Percentiles rank a stretch among this genome's conserved stretches.
Conservation (phyloP, 805 yeast species). For the Yarrowia deformans region DNA sequence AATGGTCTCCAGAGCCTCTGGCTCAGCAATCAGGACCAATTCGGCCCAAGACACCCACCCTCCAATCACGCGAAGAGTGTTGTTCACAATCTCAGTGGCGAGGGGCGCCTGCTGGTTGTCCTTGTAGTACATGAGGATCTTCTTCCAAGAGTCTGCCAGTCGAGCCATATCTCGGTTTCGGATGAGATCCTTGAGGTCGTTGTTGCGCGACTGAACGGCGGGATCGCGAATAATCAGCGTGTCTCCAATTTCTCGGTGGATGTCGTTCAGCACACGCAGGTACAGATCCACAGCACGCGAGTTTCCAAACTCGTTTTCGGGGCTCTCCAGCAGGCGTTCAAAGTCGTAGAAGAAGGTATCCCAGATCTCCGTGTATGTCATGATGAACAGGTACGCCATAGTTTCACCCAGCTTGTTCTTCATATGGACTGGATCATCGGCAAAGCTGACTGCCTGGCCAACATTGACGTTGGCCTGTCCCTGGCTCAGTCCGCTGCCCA, state of each 20-base stretch:
- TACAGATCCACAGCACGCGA: slow-evolving; percentile 70
- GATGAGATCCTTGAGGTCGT: slow-evolving; percentile 78
- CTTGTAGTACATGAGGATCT: slow-evolving; percentile 56
- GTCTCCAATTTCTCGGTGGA: slow-evolving; percentile 94
- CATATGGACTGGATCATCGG: slow-evolving; percentile 54
- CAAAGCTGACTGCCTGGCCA: slow-evolving; percentile 40
- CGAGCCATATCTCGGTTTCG: slow-evolving; percentile 75
- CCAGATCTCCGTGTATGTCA: slow-evolving; percentile 59
- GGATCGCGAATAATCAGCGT: slow-evolving; percentile 74
- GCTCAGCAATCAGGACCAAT: slow-evolving; percentile 71
- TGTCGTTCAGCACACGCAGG: slow-evolving; percentile 70
- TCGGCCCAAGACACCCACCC: slow-evolving; percentile 94
- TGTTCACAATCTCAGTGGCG: slow-evolving; percentile 59
- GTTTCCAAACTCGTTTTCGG: slow-evolving; percentile 49
- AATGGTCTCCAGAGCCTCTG: slow-evolving; percentile 63
- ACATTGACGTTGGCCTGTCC: slow-evolving; percentile 46
- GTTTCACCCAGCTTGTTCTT: slow-evolving; percentile 66
- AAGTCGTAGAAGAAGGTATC: slow-evolving; percentile 60
- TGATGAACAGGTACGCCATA: slow-evolving; percentile 60
- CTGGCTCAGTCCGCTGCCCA: slow-evolving; percentile 33
- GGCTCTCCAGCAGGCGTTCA: slow-evolving; percentile 51
- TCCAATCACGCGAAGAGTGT: slow-evolving; percentile 73
- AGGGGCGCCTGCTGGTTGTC: slow-evolving; percentile 45
- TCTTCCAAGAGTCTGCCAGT: slow-evolving; percentile 72
- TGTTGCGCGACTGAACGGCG: slow-evolving; percentile 69